Conservation (phyloP, 192 early-diverging fungal genomes). For the Tieghemiomyces parasiticus region DNA sequence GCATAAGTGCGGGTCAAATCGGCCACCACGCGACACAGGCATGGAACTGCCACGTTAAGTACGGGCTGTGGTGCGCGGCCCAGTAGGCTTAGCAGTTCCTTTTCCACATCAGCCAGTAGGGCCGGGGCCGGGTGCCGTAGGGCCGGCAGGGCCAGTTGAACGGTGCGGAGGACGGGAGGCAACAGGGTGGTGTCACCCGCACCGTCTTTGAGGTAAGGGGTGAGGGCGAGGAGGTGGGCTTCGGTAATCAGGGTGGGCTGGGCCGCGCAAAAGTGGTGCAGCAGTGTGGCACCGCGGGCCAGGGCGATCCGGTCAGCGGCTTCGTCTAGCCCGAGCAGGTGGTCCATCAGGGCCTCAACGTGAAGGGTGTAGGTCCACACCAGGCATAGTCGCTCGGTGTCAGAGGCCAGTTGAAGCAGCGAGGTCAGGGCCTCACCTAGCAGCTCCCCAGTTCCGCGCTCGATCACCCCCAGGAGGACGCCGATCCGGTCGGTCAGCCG, state of each 20-base stretch:
- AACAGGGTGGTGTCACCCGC: constrained; percentile 28
- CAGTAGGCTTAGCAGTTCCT: constrained; percentile 38
- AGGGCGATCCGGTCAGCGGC: constrained; percentile 13
- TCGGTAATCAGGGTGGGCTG: constrained; percentile 19
- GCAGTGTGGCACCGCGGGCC: constrained; percentile 11
- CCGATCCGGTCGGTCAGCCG: constrained; percentile 19
- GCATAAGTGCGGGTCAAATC: constrained; percentile 28
- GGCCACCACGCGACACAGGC: constrained; percentile 51
- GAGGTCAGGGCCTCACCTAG: constrained; percentile 21
- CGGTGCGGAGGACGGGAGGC: constrained; percentile 32
- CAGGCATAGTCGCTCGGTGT: constrained; percentile 31
- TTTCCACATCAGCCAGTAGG: constrained; percentile 39
- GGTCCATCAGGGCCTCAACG: constrained; percentile 63
- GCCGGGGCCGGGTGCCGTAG: constrained; percentile 31
- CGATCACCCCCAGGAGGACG: constrained; percentile 27
- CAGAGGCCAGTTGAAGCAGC: constrained; percentile 19
- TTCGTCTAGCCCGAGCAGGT: constrained; percentile 50
- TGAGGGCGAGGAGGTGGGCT: constrained; percentile 27
- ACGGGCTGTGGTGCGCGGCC: constrained; percentile 43
- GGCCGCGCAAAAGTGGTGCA: constrained; percentile 18
- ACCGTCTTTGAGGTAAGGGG: constrained; percentile 37
- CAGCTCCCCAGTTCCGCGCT: constrained; percentile 18
- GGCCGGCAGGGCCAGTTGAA: constrained; percentile 35
- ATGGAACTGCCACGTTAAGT: constrained; percentile 48
- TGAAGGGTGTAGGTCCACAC: constrained; percentile 41